Conservation (phyloP, 1,139 yeast species). For the Tardiomyces digboiensis region DNA sequence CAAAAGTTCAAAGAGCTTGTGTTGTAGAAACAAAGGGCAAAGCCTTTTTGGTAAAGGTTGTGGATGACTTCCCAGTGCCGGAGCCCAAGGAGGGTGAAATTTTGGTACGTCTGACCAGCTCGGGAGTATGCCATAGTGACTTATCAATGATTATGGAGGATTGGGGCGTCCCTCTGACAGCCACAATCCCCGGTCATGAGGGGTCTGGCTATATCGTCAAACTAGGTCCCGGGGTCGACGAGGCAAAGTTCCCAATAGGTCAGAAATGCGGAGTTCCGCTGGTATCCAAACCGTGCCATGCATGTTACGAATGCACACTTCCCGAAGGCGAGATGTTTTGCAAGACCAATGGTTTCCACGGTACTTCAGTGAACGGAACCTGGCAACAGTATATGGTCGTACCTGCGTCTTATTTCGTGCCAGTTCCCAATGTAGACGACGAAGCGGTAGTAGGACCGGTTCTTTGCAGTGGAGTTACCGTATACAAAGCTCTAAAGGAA, state of each 20-base stretch:
- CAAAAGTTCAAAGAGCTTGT: neutral
- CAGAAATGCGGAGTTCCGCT: constrained; percentile 70
- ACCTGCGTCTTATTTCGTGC: constrained; percentile 70
- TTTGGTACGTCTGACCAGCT: constrained; percentile 43
- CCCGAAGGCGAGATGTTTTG: constrained; percentile 63
- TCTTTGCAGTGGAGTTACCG: constrained; percentile 75
- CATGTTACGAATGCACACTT: constrained; percentile 60
- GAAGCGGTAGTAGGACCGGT: constrained; percentile 71
- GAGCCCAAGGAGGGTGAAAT: constrained; percentile 28
- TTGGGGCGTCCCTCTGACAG: constrained; percentile 41
- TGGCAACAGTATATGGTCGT: constrained; percentile 84
- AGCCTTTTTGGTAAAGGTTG: neutral
- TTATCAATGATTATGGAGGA: constrained; percentile 68
- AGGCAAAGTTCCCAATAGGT: constrained; percentile 52
- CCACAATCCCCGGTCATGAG: constrained; percentile 75
- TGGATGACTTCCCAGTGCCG: neutral
- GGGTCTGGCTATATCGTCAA: constrained; percentile 81
- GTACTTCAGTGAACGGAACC: constrained; percentile 59
- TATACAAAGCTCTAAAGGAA: constrained; percentile 71
- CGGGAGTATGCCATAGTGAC: constrained; percentile 33
- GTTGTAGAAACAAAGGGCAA: neutral
- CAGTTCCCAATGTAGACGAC: constrained; percentile 59
- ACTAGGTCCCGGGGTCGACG: constrained; percentile 55
- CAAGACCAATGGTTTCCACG: constrained; percentile 63
- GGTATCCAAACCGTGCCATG: constrained; percentile 62